Base-by-base conservation (phyloP, 2,329 filamentous ascomycete genomes). In the Trichoderma atroviride region DNA sequence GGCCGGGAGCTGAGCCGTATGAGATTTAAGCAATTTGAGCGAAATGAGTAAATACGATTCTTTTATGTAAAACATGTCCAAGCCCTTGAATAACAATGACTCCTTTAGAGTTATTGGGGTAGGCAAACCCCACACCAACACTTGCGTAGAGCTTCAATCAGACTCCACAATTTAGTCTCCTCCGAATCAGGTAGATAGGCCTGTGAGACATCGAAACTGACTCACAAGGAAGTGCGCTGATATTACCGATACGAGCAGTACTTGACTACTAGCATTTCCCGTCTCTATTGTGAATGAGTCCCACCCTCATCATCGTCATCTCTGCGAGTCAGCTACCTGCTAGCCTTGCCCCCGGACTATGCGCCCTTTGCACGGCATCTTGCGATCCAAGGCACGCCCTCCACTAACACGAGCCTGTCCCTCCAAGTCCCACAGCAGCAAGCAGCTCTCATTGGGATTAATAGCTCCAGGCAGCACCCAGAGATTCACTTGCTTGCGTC, bases 1-100 rank as follows among this genome's bases (percentile, higher is more conserved):
- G 89, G 16, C 80, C 87, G 59, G 88, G 87, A 0, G 85, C 84
- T 4, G 80, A 85, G 72, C 83, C 88, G 35, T 93, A 92, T 76
- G 81, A 83, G 71, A 80, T 85, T 50, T 85, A 70, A 79, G n/a
- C 0, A n/a, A 35, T 10, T 5, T n/a, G 40, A 33, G 19, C 24
- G 14, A 50, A 24, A 13, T 13, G 10, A 50, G 22, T 50, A 50
- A 24, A 29, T 22, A 24, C 29, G 22, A 7, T 31, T 43, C n/a
- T 2, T n/a, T 14, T 40, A 58, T n/a, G 16, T 59, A 27, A 11
- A 35, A 47, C 27, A 27, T 19, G 19, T 14, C 27, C 11, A n/a
- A 40, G 16, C 14, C 27, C 22, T 4, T 24, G 13, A 0, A 11
- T 4, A 22, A 50, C 43, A n/a, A 24, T 13, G 10, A 10, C 40